Base-by-base conservation (phyloP, 768 basidiomycete species). In the Tylopilus vinaceipallidus region DNA sequence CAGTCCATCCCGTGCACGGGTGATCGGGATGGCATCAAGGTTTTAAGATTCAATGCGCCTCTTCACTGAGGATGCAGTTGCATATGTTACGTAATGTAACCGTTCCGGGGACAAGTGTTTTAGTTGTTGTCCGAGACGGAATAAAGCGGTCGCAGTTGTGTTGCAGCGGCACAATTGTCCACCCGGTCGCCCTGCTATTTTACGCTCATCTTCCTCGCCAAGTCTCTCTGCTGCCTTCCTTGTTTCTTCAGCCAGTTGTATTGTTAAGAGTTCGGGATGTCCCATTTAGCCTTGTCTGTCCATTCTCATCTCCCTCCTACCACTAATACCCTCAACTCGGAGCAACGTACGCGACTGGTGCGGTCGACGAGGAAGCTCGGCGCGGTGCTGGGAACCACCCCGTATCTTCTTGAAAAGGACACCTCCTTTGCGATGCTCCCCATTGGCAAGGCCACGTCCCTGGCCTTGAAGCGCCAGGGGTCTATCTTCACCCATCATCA, bases 351-450 rank as follows among this genome's bases (percentile, higher is more conserved):
- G 2, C 69, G 67, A 38, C 72, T 72, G 17, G 54, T 72, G 13
- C 71, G 71, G 29, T 69, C 71, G 3, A 68, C 71, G 10, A 66
- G 68, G 50, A 72, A 72, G 44, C 57, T 73, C 22, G 67, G 62
- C 33, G 58, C 69, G 5, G 49, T 72, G 36, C 62, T 72, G 45
- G 71, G 71, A 51, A 64, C 70, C 10, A 72, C 72, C 20, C 71
- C 71, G 0, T 63, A 42, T 45, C 59, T 72, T 8, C 37, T 71
- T n/a, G 71, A 72, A 30, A 49, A 46, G 27, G 53, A 64, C 45
- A 39, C 26, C 0, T 54, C 66, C 27, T 50, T 56, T n/a, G 40
- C 55, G 3, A 22, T 60, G 2, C 57, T 64, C 6, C 67, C 68
- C 22, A 39, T 64, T 35, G 60, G 52, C 7, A 58, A 34, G 22